Conservation (phyloP, 2,329 filamentous ascomycete species). For the Grosmannia penicillata region DNA sequence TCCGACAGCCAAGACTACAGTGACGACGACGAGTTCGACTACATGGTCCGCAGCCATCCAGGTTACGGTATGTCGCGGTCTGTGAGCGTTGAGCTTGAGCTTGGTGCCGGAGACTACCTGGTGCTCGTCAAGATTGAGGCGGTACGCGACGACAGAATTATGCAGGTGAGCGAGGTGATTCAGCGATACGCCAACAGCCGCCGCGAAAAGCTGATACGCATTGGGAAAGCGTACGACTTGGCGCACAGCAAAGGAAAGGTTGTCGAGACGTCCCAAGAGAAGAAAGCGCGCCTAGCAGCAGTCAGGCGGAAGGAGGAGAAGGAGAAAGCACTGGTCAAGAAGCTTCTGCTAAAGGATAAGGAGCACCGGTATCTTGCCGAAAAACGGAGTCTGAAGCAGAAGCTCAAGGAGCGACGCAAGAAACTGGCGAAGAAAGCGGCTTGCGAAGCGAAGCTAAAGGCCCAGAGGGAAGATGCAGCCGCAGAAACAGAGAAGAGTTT, state of each 20-base stretch:
- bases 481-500: constrained; percentile 16
- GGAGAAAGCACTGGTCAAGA: constrained; percentile 29
- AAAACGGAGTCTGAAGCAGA: constrained; percentile 15
- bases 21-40: constrained; percentile 28
- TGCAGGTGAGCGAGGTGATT: constrained; percentile 41
- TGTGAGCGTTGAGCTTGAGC: constrained; percentile 42
- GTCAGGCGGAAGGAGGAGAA: constrained; percentile 29
- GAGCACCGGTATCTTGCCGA: constrained; percentile 22
- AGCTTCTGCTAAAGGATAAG: constrained; percentile 23
- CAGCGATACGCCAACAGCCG: constrained; percentile 32
- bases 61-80: constrained; percentile 44
- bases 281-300: constrained; percentile 29
- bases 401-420: constrained; percentile 7
- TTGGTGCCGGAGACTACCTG: constrained; percentile 40
- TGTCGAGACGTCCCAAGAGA: constrained; percentile 31
- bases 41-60: constrained; percentile 42
- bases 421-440: background rate
- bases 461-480: constrained; percentile 18
- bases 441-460: background rate
- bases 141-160: constrained; percentile 24
- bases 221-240: constrained; percentile 43
- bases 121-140: constrained; percentile 42
- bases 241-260: constrained; percentile 45
- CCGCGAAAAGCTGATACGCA: constrained; percentile 43
- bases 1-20: background rate